Conservation (phyloP, 495 filamentous ascomycete species). For the Podospora pseudopauciseta region DNA sequence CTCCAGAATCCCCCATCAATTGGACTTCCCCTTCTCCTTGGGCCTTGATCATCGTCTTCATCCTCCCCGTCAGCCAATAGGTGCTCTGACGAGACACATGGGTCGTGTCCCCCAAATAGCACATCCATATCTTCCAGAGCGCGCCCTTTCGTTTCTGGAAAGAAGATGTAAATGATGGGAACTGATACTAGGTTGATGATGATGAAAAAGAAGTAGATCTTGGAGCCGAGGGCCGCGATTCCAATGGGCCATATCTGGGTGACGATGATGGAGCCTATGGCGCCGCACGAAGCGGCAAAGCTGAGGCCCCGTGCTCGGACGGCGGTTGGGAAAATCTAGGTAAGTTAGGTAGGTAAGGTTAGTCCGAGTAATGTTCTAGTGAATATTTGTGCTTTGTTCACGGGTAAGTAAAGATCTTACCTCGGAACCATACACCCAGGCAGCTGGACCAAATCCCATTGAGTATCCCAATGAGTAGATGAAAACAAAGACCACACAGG, state of each 20-base stretch:
- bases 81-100: slow-evolving; percentile 16
- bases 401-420: slow-evolving; percentile 25
- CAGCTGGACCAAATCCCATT: slow-evolving; percentile 53
- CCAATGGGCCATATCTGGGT: slow-evolving; percentile 53
- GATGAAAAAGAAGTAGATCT: slow-evolving; percentile 59
- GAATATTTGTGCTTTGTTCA: neutral
- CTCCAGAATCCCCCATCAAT: neutral
- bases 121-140: slow-evolving; percentile 53
- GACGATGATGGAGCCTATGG: slow-evolving; percentile 50
- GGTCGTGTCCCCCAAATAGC: slow-evolving; percentile 36
- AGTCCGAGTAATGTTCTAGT: neutral
- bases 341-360: neutral
- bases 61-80: slow-evolving; percentile 8
- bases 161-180: slow-evolving; percentile 46
- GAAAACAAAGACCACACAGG: slow-evolving; percentile 55
- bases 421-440: slow-evolving; percentile 59
- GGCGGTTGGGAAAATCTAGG: slow-evolving; percentile 51
- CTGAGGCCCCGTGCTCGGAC: slow-evolving; percentile 51
- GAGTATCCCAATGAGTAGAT: slow-evolving; percentile 56
- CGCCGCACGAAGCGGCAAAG: slow-evolving; percentile 47
- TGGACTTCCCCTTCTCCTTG: neutral
- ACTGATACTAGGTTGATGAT: slow-evolving; percentile 49
- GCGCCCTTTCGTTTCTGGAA: slow-evolving; percentile 53
- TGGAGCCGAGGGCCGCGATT: slow-evolving; percentile 50
- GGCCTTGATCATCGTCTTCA: neutral